Conservation (phyloP, 129 eudicot species). For the Glebionis coronaria region DNA sequence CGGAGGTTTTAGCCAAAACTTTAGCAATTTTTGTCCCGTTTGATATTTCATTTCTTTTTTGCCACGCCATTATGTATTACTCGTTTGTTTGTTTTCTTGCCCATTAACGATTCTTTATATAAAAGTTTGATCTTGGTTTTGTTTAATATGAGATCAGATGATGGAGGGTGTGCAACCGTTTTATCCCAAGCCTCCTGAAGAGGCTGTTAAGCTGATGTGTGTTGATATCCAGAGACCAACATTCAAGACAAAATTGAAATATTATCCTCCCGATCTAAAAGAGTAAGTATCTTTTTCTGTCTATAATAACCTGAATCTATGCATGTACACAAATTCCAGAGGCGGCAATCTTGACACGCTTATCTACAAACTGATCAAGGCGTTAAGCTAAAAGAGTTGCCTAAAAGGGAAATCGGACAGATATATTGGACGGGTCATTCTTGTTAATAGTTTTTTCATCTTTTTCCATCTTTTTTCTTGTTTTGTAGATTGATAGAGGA, state of each 20-base stretch:
- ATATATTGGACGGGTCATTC: too few relatives aligned
- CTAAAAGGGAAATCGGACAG: too few relatives aligned
- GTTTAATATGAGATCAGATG: conserved; percentile 52
- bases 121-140: not conserved
- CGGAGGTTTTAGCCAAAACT: not conserved
- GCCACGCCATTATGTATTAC: conserved; percentile 9
- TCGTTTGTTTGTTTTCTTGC: not conserved
- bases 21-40: too few relatives aligned
- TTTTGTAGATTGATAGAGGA: conserved; percentile 77
- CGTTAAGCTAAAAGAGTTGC: too few relatives aligned
- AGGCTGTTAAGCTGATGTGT: conserved; percentile 67
- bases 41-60: not conserved
- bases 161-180: conserved; percentile 87
- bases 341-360: too few relatives aligned
- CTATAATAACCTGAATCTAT: not conserved
- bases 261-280: conserved; percentile 72
- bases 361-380: too few relatives aligned
- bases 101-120: not conserved
- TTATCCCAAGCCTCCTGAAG: conserved; percentile 74
- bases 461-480: not conserved
- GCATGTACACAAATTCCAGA: not conserved
- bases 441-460: not conserved
- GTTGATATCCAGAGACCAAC: conserved; percentile 70
- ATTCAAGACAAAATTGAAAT: conserved; percentile 67
- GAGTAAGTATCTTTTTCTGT: conserved; percentile 52